Base-by-base conservation (phyloP, 1,139 yeast genomes). In the Saccharomycopsis hybrid region DNA sequence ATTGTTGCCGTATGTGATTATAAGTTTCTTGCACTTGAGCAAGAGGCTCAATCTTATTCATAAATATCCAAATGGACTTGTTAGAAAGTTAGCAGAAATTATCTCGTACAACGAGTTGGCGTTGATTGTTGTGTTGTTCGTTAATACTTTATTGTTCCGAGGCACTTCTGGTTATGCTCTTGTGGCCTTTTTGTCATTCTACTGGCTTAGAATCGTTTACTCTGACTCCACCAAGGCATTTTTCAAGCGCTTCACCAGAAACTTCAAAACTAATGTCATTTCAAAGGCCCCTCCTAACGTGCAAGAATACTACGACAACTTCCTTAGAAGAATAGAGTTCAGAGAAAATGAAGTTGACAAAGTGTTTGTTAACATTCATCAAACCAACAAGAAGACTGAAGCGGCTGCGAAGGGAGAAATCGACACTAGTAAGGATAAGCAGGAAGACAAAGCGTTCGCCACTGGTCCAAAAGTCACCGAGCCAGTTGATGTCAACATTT, bases 91-190 rank as follows among this genome's bases (percentile, higher is more conserved):
- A 44, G 73, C 80, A 38, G 71, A 74, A 24, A 52, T 75, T 8
- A 73, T 83, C 57, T 80, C 87, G 3, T 77, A 77, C 55, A 76
- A 82, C 59, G 92, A 85, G 62, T 59, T 82, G 53, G 55, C 75
- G 25, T 69, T 83, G 37, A 68, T 81, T 27, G 62, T 72, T 13
- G 74, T 80, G 49, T 70, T 85, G 54, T 43, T 76, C 0, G 54
- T 80, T 47, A 82, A 87, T 61, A 80, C 90, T 0, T 51, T 82
- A 25, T 63, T 81, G 51, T 74, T 82, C 62, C 76, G 82, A 63
- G 82, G 82, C 46, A 72, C 85, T 11, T 73, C 87, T 2, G 94
- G 92, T 2, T 82, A 70, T 64, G 85, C 83, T 52, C 70, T 84
- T 61, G 72, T 72, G n/a, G 61, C 77, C 47, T 81, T 80, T 62